A percentile compares a stretch with the other conserved stretches of the same genome.
Evolutionary conservation across 192 early-diverging fungal genomes (phyloP).

Genomic region (Chytriomyces confervae): DNA sequence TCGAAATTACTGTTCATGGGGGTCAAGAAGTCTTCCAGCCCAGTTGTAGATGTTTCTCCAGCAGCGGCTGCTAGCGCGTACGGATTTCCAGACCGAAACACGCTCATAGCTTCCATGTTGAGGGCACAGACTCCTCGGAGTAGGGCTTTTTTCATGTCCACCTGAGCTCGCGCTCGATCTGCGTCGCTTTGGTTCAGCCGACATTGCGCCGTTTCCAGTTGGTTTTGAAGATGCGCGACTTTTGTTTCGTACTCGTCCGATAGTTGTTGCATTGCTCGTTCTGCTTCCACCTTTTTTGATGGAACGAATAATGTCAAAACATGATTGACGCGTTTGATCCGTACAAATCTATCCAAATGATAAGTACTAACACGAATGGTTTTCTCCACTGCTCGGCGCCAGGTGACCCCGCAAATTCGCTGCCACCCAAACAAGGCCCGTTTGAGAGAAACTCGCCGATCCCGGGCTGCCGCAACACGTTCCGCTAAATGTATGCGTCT

Average conservation of each 20-base stretch:
- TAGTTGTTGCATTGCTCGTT: constrained; percentile 42
- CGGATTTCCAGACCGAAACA: constrained; percentile 38
- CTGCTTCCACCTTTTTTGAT: constrained; percentile 44
- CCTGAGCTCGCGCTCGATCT: constrained; percentile 39
- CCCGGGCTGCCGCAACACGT: constrained; percentile 32
- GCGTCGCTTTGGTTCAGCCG: constrained; percentile 29
- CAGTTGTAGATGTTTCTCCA: neutral
- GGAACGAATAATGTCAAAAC: neutral
- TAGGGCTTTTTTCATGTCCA: constrained; percentile 55
- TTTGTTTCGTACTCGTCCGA: constrained; percentile 44
- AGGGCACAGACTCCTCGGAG: constrained; percentile 56
- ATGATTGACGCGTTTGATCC: neutral
- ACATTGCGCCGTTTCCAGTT: neutral
- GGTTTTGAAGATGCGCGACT: constrained; percentile 24
- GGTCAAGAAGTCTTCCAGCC: neutral
- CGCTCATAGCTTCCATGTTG: constrained; percentile 58
- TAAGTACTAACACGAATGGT: constrained; percentile 32
- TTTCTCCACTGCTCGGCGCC: constrained; percentile 45
- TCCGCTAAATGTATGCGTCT: constrained; percentile 26
- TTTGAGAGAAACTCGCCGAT: constrained; percentile 1
- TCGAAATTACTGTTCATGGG: too few relatives aligned
- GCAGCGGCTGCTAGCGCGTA: neutral
- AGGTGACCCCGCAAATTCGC: constrained; percentile 42
- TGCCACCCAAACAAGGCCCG: constrained; percentile 48
- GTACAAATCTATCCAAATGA: neutral